Evolutionary conservation across 805 yeast genomes (phyloP).

Genomic region (Lachancea sp.): DNA sequence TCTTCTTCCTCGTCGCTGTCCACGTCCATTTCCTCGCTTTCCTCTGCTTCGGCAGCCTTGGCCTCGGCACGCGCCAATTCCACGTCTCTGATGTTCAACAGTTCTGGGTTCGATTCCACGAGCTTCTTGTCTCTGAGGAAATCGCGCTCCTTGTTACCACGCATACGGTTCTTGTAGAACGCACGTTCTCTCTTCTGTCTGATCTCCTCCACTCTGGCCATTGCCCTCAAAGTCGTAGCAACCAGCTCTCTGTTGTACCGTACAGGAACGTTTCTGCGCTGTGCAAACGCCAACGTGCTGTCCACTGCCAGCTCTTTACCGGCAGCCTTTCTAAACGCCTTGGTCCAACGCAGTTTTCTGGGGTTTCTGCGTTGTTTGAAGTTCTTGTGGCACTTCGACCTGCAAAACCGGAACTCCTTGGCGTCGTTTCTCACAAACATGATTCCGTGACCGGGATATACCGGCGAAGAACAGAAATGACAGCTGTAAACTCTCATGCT

Average conservation of each 20-base stretch:
- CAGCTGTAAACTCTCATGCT: conserved; percentile 78
- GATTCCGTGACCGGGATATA: conserved; percentile 90
- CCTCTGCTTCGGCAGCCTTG: conserved; percentile 50
- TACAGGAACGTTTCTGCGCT: conserved; percentile 96
- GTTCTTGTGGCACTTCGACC: conserved; percentile 95
- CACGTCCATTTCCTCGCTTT: conserved; percentile 41
- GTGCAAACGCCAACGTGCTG: conserved; percentile 90
- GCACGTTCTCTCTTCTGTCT: conserved; percentile 96
- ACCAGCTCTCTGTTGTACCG: conserved; percentile 96
- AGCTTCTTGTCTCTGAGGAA: conserved; percentile 80
- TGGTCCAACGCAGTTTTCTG: conserved; percentile 96
- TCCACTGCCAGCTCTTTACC: conserved; percentile 98
- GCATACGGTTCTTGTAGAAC: conserved; percentile 98
- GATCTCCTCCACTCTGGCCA: conserved; percentile 93
- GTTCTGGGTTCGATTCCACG: conserved; percentile 82
- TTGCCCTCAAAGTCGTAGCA: conserved; percentile 86
- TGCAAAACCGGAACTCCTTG: conserved; percentile 93
- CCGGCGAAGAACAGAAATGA: conserved; percentile 97
- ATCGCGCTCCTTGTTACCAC: conserved; percentile 86
- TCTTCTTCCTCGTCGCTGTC: conserved; percentile 43
- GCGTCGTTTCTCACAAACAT: conserved; percentile 98
- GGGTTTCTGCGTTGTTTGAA: conserved; percentile 98
- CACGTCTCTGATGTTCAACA: conserved; percentile 88
- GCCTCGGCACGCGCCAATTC: conserved; percentile 75
- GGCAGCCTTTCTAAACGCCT: conserved; percentile 97